These are phyloP conservation scores for Isoetes taiwanensis DNA, from an alignment of 75 land plant genomes.

Conservation along the genomic window DNA sequence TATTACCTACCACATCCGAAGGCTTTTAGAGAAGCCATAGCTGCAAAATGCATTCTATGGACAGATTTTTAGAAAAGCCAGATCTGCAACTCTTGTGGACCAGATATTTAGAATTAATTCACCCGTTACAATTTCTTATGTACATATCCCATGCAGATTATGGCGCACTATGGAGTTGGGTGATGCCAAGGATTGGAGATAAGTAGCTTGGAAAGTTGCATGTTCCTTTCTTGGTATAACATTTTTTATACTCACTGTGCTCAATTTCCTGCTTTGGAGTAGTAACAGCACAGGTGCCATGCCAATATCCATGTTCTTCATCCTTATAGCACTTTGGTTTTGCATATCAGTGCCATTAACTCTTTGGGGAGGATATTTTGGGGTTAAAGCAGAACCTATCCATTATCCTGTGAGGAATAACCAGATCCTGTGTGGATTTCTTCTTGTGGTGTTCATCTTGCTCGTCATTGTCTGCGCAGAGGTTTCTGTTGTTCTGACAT, in stretches of 20 bases:
- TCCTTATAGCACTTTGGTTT: slow-evolving; percentile 66
- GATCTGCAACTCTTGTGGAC: no score
- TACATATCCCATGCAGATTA: no score
- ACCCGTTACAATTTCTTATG: no score
- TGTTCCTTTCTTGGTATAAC: slow-evolving; percentile 84
- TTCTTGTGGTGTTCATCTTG: slow-evolving; percentile 55
- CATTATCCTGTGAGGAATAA: slow-evolving; percentile 76
- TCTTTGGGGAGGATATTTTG: slow-evolving; percentile 60
- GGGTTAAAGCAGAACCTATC: slow-evolving; percentile 52
- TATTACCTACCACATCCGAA: no score
- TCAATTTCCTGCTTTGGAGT: slow-evolving; percentile 71
- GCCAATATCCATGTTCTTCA: slow-evolving; percentile 56
- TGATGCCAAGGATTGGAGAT: slow-evolving; percentile 46
- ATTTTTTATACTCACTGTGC: slow-evolving; percentile 42
- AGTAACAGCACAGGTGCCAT: slow-evolving; percentile 78
- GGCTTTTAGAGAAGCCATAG: no score
- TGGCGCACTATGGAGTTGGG: slow-evolving; percentile 77
- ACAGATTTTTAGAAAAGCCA: no score
- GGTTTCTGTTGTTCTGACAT: slow-evolving; percentile 76
- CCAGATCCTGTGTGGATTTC: slow-evolving; percentile 81
- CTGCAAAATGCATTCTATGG: no score
- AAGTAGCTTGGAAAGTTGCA: slow-evolving; percentile 64
- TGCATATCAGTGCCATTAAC: slow-evolving; percentile 82
- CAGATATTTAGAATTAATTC: no score
- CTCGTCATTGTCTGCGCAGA: slow-evolving; percentile 82